Conservation (phyloP, 139 green algal species). For the Mychonastes homosphaera region DNA sequence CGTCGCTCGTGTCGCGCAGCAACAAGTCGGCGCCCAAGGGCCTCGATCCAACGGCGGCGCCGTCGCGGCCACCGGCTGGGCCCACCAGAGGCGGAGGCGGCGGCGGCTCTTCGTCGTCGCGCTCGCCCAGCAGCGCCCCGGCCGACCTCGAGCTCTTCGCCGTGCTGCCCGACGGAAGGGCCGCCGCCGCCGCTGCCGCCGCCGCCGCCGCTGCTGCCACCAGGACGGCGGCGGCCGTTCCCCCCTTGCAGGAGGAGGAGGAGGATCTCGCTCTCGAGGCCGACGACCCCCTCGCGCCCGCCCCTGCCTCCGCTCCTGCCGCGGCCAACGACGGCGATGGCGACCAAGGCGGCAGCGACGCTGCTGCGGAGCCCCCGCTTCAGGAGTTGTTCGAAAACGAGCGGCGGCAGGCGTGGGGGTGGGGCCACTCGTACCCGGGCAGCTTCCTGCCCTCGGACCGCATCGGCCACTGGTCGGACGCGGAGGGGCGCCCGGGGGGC, state of each 20-base stretch:
- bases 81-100: too few relatives aligned
- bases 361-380: conserved; percentile 18
- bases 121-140: too few relatives aligned
- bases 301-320: not conserved
- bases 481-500: conserved; percentile 28
- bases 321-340: not conserved
- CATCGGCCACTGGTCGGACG: conserved; percentile 51
- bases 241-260: not conserved
- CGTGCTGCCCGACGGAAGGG: not conserved
- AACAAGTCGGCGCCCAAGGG: too few relatives aligned
- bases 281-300: not conserved
- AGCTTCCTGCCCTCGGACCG: conserved; percentile 78
- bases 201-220: not conserved
- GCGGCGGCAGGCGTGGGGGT: conserved; percentile 70
- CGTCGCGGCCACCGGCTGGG: too few relatives aligned
- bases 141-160: too few relatives aligned
- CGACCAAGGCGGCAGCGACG: not conserved
- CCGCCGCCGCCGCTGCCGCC: not conserved
- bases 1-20: too few relatives aligned
- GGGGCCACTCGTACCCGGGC: conserved; percentile 71
- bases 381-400: conserved; percentile 85
- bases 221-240: not conserved
- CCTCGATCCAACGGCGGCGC: too few relatives aligned
- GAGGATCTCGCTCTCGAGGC: not conserved
- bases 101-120: too few relatives aligned